Base-by-base conservation (phyloP, 495 filamentous ascomycete species). In the Penicillium atrosanguineum region DNA sequence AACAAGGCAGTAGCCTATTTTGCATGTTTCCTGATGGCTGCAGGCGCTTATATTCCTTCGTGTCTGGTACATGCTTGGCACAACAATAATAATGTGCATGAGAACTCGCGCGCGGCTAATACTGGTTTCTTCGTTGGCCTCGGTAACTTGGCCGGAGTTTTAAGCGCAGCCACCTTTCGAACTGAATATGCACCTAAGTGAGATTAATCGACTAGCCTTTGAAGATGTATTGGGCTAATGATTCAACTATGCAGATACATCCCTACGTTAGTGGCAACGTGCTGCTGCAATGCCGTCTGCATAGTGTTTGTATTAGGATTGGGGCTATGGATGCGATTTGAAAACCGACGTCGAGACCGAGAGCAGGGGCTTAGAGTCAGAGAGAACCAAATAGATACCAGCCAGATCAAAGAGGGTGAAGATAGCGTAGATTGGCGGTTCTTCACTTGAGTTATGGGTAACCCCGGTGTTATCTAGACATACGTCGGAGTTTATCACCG, bases 71-170 rank as follows among this genome's bases (percentile, higher is more conserved):
- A 75, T 52, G 68, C 63, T 16, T 84, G 82, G 85, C 86, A 87
- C 61, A 88, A 86, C 60, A 90, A 89, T 67, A 91, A 91, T 56
- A 79, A 86, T 38, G 80, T 86, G 0, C 77, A 89, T 55, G 86
- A 90, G 67, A 83, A 81, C 44, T 79, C 58, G 0, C 68, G 73
- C 0, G 73, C 73, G 4, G 71, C 68, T 7, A 71, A 68, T 38
- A 72, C 71, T 1, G 73, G 74, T 0, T 62, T 75, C 45, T 58
- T 66, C 12, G 86, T 89, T 0, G 86, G 86, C 0, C 61, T 87
- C 20, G 86, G 86, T 1, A 90, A 89, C 57, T 63, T 89, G 18
- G 88, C 87, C 75, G 87, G 87, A 11, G 59, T 91, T 1, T 78
- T 90, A n/a, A 78, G 77, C 21, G 80, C 78, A 21, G 86, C 87